Evolutionary conservation across 495 filamentous ascomycete genomes (phyloP), one percentile per base, ranked within the genome.

Genomic region (Tuber magnatum): DNA sequence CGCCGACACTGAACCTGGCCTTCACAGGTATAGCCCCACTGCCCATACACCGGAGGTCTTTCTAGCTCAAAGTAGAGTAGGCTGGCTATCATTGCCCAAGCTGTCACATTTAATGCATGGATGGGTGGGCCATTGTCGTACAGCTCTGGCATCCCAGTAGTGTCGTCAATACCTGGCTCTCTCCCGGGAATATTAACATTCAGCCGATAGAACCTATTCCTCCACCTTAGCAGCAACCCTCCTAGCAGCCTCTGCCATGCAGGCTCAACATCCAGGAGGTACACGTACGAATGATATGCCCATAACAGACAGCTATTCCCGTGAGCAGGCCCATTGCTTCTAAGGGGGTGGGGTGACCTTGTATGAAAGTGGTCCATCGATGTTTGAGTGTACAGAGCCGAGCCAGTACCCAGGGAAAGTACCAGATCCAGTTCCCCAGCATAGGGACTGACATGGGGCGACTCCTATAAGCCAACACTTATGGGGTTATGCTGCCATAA

Each of bases 381-480:
- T 5, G 1, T 3, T 4, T 0, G 46, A 5, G 46, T 48, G 46
- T 48, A 48, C 0, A 68, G 56, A 10, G 20, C 43, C 28, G 71
- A 74, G n/a, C 84, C 84, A 0, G 84, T 86, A 2, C 83, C 84
- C 14, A 86, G 74, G 20, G 80, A 84, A 3, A 86, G 70, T 40
- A 84, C 71, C 22, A 85, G 75, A 71, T 83, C 81, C 41, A 79
- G 75, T 77, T 71, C 46, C 20, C 2, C 0, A 76, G 28, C 70
- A 35, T 35, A 72, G 71, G 83, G 84, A 77, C 80, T 85, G 65
- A 85, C 79, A 0, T 77, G 74, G 22, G 41, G 44, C 7, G 77
- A 75, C 77, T 86, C 83, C 40, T 46, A 78, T n/a, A 84, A 70
- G 24, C 81, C 84, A 38, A 79, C 74, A 22, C 76, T 70, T 0